phyloP scores from a whole-genome alignment of 257 asterid genomes.

The Przewalskia tangutica region DNA sequence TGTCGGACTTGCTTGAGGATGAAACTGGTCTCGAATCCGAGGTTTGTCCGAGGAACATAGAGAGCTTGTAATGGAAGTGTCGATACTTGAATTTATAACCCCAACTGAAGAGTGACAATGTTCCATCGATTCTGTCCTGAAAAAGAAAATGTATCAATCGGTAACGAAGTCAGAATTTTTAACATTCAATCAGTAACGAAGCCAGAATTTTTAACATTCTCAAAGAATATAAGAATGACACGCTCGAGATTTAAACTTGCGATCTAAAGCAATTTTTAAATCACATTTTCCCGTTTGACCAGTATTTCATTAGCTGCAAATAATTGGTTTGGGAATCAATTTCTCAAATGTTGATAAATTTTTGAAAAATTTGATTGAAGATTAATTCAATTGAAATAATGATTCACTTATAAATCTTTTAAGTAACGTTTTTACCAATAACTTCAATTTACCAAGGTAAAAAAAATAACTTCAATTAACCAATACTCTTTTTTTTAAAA shows the following conservation, averaged over 20 bases:
- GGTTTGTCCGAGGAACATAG: background rate
- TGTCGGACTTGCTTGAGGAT: constrained; percentile 75
- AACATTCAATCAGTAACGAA: background rate
- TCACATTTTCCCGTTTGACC: background rate
- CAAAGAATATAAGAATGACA: too few species aligned
- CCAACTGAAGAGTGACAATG: constrained; percentile 12
- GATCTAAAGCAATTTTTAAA: background rate
- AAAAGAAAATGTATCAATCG: background rate
- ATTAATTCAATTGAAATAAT: too few species aligned
- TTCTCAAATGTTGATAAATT: too few species aligned
- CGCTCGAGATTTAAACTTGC: background rate
- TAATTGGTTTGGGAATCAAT: background rate
- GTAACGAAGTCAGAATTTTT: background rate
- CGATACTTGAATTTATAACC: background rate
- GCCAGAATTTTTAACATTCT: background rate
- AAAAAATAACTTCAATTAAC: too few species aligned
- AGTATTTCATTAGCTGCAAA: too few species aligned
- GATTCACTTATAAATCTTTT: too few species aligned
- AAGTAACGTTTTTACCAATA: too few species aligned
- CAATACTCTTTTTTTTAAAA: too few species aligned
- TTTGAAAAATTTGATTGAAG: too few species aligned
- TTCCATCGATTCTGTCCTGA: constrained; percentile 55
- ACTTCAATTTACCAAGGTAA: too few species aligned
- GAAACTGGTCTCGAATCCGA: constrained; percentile 32
- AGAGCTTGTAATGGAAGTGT: background rate